These are phyloP conservation scores for Mucuna pruriens DNA, from an alignment of 306 rosid species.

Conservation along the genomic window DNA sequence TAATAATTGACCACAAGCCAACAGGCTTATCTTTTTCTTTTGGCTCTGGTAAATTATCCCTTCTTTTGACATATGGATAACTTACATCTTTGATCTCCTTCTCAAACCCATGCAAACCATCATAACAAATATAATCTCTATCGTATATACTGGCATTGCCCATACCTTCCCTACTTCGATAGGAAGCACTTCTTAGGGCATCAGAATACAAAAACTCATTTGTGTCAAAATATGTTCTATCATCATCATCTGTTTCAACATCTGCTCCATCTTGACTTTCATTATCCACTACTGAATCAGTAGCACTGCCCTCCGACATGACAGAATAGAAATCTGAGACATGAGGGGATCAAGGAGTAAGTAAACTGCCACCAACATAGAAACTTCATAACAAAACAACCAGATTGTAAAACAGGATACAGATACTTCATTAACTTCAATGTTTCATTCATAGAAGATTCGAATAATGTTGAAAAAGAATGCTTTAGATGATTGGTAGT, in stretches of 20 bases:
- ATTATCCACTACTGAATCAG: conserved; percentile 88
- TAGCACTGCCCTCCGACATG: conserved; percentile 92
- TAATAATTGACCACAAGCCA: conserved; percentile 98
- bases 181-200: conserved; percentile 92
- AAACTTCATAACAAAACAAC: conserved; percentile 13
- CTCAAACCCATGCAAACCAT: conserved; percentile 63
- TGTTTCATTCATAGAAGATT: conserved; percentile 12
- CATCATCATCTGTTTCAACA: conserved; percentile 91
- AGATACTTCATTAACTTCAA: conserved; percentile 8
- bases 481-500: conserved; percentile 4
- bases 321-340: conserved; percentile 93
- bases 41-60: conserved; percentile 93
- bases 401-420: conserved; percentile 8
- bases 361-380: background rate
- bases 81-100: conserved; percentile 62
- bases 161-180: conserved; percentile 77
- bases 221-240: conserved; percentile 79
- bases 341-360: conserved; percentile 39
- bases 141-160: conserved; percentile 66
- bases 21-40: conserved; percentile 91
- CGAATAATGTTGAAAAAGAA: background rate
- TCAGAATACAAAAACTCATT: conserved; percentile 77
- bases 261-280: conserved; percentile 97
- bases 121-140: conserved; percentile 67
- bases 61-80: conserved; percentile 85